phyloP scores from a whole-genome alignment of 2,329 filamentous ascomycete genomes.

The Phialophora expanda region DNA sequence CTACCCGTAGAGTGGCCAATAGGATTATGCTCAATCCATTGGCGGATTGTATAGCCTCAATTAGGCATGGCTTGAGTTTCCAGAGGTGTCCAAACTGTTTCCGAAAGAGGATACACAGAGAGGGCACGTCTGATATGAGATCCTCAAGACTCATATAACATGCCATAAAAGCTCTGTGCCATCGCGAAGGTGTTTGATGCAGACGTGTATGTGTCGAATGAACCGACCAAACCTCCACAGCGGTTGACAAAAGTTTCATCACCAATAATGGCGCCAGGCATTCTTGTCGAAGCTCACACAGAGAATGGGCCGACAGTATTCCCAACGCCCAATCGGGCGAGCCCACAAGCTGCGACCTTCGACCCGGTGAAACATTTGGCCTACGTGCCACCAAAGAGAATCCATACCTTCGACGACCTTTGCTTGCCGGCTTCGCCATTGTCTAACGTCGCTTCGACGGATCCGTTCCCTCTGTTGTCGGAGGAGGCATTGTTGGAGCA shows the following conservation, averaged over 20 bases:
- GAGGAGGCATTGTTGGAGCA: conserved; percentile 64
- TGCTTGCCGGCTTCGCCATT: conserved; percentile 36
- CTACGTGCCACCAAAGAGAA: conserved; percentile 18
- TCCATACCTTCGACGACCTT: conserved; percentile 27
- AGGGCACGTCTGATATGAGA: background rate
- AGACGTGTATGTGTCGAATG: background rate
- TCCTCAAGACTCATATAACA: background rate
- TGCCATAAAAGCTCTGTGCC: background rate
- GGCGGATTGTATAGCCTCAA: conserved; percentile 9
- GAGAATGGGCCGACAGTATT: background rate
- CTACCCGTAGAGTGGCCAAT: background rate
- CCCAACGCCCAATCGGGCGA: background rate
- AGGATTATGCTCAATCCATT: background rate
- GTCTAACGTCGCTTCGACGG: conserved; percentile 56
- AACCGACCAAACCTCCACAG: background rate
- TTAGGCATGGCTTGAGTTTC: conserved; percentile 11
- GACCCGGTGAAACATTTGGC: conserved; percentile 23
- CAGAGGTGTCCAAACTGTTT: background rate
- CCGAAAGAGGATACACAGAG: conserved; percentile 4
- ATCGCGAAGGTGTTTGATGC: no score
- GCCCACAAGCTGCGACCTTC: background rate
- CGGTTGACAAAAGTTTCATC: background rate
- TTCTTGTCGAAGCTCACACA: background rate
- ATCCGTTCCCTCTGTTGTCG: conserved; percentile 67
- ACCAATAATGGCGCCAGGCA: conserved; percentile 10